Evolutionary conservation across 169 alveolate species (phyloP).

Genomic region (Cryptosporidium meleagridis): DNA sequence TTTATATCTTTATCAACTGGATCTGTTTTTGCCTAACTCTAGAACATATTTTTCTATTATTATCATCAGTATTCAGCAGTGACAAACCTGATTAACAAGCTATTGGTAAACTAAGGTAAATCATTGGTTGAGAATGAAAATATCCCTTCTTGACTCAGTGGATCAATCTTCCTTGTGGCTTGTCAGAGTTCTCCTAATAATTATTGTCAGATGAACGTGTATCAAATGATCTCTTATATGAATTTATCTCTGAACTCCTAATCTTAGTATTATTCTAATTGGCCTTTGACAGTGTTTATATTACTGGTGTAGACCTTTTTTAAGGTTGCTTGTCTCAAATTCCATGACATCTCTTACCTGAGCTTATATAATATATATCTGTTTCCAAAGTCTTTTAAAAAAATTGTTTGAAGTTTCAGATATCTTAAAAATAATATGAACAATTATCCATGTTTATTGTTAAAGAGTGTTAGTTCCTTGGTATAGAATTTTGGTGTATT

Average conservation of each 20-base stretch:
- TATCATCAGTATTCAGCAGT: constrained; percentile 29
- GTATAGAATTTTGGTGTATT: constrained; percentile 4
- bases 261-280: background rate
- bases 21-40: constrained; percentile 4
- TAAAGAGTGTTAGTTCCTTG: background rate
- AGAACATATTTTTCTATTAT: constrained; percentile 24
- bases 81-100: background rate
- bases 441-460: background rate
- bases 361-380: background rate
- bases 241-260: constrained; percentile 3
- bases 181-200: background rate
- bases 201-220: background rate
- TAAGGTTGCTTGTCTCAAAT: background rate
- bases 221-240: background rate
- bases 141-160: background rate
- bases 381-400: background rate
- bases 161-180: constrained; percentile 8
- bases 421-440: background rate
- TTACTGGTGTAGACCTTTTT: background rate
- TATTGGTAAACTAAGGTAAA: background rate
- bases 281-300: background rate
- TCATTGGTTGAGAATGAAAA: background rate
- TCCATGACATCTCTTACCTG: background rate
- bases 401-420: background rate
- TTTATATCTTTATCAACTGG: background rate